Base-by-base conservation (phyloP, 805 yeast species). In the Schwanniomyces vanrijiae region DNA sequence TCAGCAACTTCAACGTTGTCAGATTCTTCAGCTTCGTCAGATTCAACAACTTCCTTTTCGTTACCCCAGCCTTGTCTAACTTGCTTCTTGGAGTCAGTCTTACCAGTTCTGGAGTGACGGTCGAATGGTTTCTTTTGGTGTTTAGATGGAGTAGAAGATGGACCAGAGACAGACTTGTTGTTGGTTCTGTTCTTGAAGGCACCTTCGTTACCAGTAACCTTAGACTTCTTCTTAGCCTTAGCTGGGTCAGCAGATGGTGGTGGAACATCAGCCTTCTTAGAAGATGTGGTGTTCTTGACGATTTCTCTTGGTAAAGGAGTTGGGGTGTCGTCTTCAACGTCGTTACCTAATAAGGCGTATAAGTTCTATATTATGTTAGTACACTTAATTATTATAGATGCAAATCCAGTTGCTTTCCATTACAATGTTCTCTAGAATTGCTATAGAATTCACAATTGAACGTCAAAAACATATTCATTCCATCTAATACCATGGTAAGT, bases 21-120 rank as follows among this genome's bases (percentile, higher is more conserved):
- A 41, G 68, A 66, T 49, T 72, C 76, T 48, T 63, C 69, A 28
- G 52, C 61, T 51, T 80, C 87, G 40, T 65, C 72, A 58, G 81
- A 88, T 56, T 75, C 86, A 68, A 78, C 82, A 78, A 84, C 88
- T 53, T 64, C 59, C 66, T 76, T 78, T 63, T 77, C 75, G 71
- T 85, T 82, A 66, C 96, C 96, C 92, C 96, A 89, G 57, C 90
- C 91, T 74, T 84, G 85, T 70, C 78, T 81, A 64, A 86, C 80
- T 72, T 86, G 84, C 85, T 90, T 91, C 60, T 79, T 81, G 60
- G 96, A 77, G 77, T 90, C 97, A 62, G 82, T 69, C 80, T 87
- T 88, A 65, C 86, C 89, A 56, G 88, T 66, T 79, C 87, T 88
- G 57, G 92, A 82, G 66, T 84, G 94, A 75, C 96, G 94, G 83